Evolutionary conservation across 1,284 basidiomycete genomes (phyloP), one percentile per base, ranked within the genome.

Genomic region (Pseudozyma hubeiensis): DNA sequence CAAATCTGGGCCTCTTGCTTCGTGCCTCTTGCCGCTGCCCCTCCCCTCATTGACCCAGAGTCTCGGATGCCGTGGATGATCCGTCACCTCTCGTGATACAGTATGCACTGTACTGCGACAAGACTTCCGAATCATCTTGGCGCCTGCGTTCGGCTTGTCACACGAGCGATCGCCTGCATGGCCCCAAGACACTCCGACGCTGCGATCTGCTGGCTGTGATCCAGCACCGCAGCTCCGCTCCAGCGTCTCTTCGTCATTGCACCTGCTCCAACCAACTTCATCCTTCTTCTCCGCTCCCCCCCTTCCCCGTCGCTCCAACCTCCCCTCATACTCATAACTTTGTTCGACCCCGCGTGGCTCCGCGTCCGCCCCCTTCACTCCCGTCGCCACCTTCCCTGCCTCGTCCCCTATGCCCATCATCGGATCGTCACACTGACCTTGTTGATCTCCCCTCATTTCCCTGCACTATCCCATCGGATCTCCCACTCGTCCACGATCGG

Each of bases 211-310:
- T 58, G n/a, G 35, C 52, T 29, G 47, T 35, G 57, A 46, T 39
- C 50, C 34, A 33, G 34, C 13, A 24, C 17, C 17, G 34, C 45
- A 39, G 49, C 53, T 55, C 53, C 49, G 50, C 58, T 31, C 30
- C 46, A 55, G 65, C 43, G 14, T 49, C 11, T 33, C 30, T 24
- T 40, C 66, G 66, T 68, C 66, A 63, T 58, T n/a, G 10, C 58
- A 45, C 30, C 30, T 33, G 39, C 24, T 40, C 16, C 16, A 19
- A 16, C 35, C 24, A 44, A 35, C 16, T 16, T 41, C 37, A 37
- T 29, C 29, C 34, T 30, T 52, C 34, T 5, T 34, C 43, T 41
- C 3, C 34, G n/a, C 17, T 29, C 35, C 35, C 41, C 45, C 17
- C n/a, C n/a, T n/a, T 37, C 13, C 49, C 47, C 35, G 46, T 24